A percentile compares a stretch with the other conserved stretches of the same genome.
Evolutionary conservation across 1,284 basidiomycete species (phyloP).

Genomic region (Ganoderma sp.): DNA sequence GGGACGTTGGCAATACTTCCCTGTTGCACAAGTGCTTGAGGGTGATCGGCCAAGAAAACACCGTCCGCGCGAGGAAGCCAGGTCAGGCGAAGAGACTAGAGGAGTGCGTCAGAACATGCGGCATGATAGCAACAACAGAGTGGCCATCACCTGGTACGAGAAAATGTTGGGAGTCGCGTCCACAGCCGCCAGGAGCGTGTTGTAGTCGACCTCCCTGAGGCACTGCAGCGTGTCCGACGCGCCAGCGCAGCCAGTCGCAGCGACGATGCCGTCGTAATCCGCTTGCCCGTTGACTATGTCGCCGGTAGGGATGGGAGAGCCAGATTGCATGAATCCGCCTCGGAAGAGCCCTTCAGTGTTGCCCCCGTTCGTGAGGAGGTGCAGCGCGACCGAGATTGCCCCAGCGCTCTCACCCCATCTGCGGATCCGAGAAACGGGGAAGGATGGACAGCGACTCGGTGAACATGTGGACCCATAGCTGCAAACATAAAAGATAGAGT

Average conservation of each 20-base stretch:
- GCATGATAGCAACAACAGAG: background rate
- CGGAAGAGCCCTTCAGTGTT: slow-evolving; percentile 43
- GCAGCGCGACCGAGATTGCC: slow-evolving; percentile 43
- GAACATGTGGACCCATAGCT: slow-evolving; percentile 1
- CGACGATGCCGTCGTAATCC: slow-evolving; percentile 44
- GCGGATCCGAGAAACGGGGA: background rate
- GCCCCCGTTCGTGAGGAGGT: slow-evolving; percentile 42
- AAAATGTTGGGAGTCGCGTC: slow-evolving; percentile 39
- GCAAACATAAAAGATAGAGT: background rate
- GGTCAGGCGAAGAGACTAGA: slow-evolving; percentile 23
- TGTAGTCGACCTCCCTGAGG: slow-evolving; percentile 43
- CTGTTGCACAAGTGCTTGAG: slow-evolving; percentile 35
- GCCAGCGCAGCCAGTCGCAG: slow-evolving; percentile 39
- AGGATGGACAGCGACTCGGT: background rate
- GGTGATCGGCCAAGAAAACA: slow-evolving; percentile 40
- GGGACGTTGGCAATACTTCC: slow-evolving; percentile 42
- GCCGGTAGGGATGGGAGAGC: slow-evolving; percentile 41
- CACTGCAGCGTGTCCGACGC: slow-evolving; percentile 47
- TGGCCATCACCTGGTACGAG: background rate
- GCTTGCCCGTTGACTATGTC: slow-evolving; percentile 41
- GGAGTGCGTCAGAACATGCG: background rate
- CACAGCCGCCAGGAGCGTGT: slow-evolving; percentile 40
- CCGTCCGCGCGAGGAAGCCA: slow-evolving; percentile 49
- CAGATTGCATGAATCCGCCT: slow-evolving; percentile 46
- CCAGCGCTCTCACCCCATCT: slow-evolving; percentile 54